Conservation (phyloP, 306 rosid genomes). For the Lathyrus oleraceus region DNA sequence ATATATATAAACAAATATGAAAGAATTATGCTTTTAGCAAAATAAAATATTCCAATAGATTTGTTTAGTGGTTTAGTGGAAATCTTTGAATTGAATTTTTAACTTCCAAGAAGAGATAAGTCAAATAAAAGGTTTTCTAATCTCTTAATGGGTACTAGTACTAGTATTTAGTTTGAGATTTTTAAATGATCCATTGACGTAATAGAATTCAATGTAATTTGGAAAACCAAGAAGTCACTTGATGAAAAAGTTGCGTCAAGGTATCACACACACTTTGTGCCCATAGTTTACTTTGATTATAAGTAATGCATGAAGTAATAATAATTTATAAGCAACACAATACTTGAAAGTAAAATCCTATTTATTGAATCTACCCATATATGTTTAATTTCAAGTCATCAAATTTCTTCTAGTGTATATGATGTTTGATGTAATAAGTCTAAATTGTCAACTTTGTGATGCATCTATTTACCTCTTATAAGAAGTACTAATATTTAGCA, state of each 20-base stretch:
- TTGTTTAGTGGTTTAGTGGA: conserved; percentile 5
- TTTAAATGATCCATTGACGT: conserved; percentile 6
- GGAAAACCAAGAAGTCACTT: conserved; percentile 29
- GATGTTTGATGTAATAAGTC: neutral
- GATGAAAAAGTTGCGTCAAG: conserved; percentile 28
- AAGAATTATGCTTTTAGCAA: neutral
- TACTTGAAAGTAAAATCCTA: conserved; percentile 2
- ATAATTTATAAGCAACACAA: conserved; percentile 12
- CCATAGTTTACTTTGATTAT: conserved; percentile 30
- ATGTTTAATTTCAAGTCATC: neutral
- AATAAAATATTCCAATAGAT: neutral
- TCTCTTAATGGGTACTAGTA: neutral
- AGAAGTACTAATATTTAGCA: neutral
- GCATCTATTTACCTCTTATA: neutral
- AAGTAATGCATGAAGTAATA: conserved; percentile 26
- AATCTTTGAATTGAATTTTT: neutral
- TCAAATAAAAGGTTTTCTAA: neutral
- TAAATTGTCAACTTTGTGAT: neutral
- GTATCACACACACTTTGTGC: conserved; percentile 28
- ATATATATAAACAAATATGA: too few relatives aligned
- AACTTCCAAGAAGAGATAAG: conserved; percentile 18
- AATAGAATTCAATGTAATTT: conserved; percentile 7
- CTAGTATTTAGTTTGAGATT: neutral
- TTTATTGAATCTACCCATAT: conserved; percentile 6
- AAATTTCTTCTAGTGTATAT: neutral